Percentiles rank a stretch among this genome's conserved stretches.
phyloP scores from a whole-genome alignment of 441 rosid species.

The Hura crepitans region DNA sequence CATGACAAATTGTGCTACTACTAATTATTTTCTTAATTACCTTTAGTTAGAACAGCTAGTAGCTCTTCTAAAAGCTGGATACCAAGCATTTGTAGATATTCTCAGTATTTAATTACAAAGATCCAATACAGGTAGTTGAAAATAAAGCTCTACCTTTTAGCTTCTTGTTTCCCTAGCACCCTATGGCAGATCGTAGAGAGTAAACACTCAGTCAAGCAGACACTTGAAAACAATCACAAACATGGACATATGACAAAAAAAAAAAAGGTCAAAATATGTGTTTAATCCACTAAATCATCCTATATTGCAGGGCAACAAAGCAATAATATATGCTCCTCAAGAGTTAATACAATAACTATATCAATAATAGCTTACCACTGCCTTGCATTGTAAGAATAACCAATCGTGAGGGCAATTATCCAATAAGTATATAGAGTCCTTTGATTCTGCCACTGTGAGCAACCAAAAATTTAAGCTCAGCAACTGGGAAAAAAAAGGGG shows the following conservation, averaged over 20 bases:
- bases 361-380: conserved; percentile 66
- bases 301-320: background rate
- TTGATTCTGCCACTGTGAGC: conserved; percentile 73
- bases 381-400: conserved; percentile 89
- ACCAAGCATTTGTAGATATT: background rate
- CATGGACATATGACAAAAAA: background rate
- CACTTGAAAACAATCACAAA: background rate
- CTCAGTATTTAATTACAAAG: background rate
- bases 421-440: conserved; percentile 67
- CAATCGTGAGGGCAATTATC: conserved; percentile 95
- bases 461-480: conserved; percentile 25
- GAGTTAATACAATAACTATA: background rate
- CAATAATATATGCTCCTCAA: conserved; percentile 1
- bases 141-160: background rate
- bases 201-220: background rate
- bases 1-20: no score
- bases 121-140: background rate
- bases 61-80: background rate
- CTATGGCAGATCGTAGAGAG: background rate
- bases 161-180: background rate
- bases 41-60: no score
- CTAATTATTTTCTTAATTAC: no score
- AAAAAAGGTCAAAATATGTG: background rate
- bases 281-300: background rate
- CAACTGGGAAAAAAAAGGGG: conserved; percentile 8